Base-by-base conservation (phyloP, 495 filamentous ascomycete species). In the Xylaria cubensis region DNA sequence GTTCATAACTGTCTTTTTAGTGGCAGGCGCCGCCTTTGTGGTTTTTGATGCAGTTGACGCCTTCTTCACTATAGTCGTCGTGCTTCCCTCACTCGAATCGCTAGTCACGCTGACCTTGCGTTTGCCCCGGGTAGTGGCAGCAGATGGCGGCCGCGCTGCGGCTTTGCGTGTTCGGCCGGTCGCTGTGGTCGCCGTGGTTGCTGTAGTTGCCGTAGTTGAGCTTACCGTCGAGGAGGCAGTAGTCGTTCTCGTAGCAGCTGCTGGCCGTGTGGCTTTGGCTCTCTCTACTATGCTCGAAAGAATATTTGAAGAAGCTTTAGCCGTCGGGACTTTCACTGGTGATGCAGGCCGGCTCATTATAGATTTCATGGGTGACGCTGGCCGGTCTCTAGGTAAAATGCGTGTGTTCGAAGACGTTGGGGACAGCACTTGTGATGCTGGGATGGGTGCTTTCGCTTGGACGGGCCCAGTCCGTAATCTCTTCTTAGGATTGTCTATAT, bases 351-450 rank as follows among this genome's bases (percentile, higher is more conserved):
- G 80, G 19, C 80, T 77, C 39, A 82, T 77, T 26, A 79, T 74
- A 2, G 81, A 74, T 70, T 84, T 83, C 1, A 72, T 71, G 7
- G 84, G 82, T 17, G 83, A 82, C 2, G 73, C 72, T 7, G 82
- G 78, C 17, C 67, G 86, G 2, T 74, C 73, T 41, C 79, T 78
- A 6, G 81, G 90, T 61, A 90, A 84, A 19, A 90, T 87, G 36
- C 92, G 88, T 2, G 92, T 93, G 78, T 97, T 96, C 34, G 89
- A 89, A 0, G 93, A 94, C 75, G 93, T 91, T 15, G 94, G 93
- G 0, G 94, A 96, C 15, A 96, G 87, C 32, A 95, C 88, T 80
- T 83, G 90, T 77, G 67, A 76, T 8, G 80, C 77, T 21, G 81
- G 78, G 67, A 79, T 71, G 12, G 69, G 70, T n/a, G 74, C 53